Evolutionary conservation across 768 basidiomycete genomes (phyloP).

Genomic region (Amanita rubescens): DNA sequence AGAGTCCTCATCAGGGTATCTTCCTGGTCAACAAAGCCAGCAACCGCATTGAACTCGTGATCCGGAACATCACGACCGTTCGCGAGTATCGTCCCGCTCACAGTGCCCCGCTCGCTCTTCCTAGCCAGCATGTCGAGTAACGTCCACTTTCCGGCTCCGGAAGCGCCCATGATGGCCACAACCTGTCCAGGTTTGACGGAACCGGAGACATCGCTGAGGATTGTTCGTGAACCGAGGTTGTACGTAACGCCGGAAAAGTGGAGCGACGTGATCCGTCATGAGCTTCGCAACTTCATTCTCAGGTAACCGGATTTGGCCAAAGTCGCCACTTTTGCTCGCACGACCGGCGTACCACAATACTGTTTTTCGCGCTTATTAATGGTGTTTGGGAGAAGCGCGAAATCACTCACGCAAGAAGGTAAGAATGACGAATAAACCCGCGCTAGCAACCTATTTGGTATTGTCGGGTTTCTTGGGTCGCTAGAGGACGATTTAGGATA

Average conservation of each 20-base stretch:
- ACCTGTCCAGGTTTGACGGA: constrained; percentile 83
- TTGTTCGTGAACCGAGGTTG: constrained; percentile 52
- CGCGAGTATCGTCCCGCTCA: constrained; percentile 69
- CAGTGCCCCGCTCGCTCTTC: constrained; percentile 75
- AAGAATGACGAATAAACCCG: constrained; percentile 65
- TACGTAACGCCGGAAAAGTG: constrained; percentile 87
- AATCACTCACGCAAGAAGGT: constrained; percentile 47
- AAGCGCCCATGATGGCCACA: constrained; percentile 95
- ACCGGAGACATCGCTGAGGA: constrained; percentile 80
- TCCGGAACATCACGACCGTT: constrained; percentile 78
- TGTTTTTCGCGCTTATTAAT: constrained; percentile 1
- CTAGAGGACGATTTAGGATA: neutral
- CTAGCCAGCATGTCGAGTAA: constrained; percentile 93
- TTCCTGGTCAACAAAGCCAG: constrained; percentile 97
- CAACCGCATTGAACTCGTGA: constrained; percentile 73
- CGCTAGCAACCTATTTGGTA: constrained; percentile 72
- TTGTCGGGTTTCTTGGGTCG: too few relatives aligned
- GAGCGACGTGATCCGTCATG: constrained; percentile 91
- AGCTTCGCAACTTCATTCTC: constrained; percentile 76
- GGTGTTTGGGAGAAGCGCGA: neutral
- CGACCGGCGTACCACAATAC: constrained; percentile 92
- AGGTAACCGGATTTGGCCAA: constrained; percentile 68
- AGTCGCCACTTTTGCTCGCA: constrained; percentile 53
- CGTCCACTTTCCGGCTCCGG: constrained; percentile 94
- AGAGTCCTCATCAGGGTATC: constrained; percentile 95